phyloP scores from a whole-genome alignment of 306 rosid species.

The Clitoria ternatea region DNA sequence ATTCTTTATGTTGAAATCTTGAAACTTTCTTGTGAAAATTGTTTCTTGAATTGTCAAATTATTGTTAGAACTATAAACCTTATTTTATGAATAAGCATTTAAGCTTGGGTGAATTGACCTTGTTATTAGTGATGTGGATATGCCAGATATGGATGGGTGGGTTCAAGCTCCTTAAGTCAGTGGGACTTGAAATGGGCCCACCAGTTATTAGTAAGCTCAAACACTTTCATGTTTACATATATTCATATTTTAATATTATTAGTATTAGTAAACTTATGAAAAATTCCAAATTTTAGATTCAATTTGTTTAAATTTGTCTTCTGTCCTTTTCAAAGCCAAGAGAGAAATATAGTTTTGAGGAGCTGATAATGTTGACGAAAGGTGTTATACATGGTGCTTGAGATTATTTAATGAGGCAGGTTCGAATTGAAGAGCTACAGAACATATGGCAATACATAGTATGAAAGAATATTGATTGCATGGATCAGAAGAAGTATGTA shows the following conservation, averaged over 20 bases:
- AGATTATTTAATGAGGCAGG: constrained; percentile 80
- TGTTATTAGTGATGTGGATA: constrained; percentile 77
- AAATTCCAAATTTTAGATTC: neutral
- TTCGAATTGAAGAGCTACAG: constrained; percentile 67
- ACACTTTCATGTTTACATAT: neutral
- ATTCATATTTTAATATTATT: neutral
- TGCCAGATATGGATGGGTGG: constrained; percentile 98
- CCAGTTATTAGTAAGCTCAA: constrained; percentile 77
- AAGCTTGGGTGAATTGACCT: constrained; percentile 34
- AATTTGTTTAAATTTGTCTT: neutral
- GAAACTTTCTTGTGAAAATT: neutral
- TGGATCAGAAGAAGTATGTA: constrained; percentile 35
- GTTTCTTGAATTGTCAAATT: neutral
- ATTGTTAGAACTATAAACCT: neutral
- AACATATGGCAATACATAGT: constrained; percentile 90
- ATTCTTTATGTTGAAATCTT: neutral
- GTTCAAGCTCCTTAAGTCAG: constrained; percentile 73
- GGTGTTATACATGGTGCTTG: constrained; percentile 81
- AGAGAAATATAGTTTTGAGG: neutral
- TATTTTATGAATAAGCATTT: neutral
- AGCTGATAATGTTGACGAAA: constrained; percentile 74
- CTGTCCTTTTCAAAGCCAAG: neutral
- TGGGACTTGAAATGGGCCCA: constrained; percentile 87
- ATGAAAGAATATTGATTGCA: constrained; percentile 52
- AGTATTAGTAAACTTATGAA: neutral